A percentile compares a stretch with the other conserved stretches of the same genome.
These are phyloP conservation scores for Linderniella brevidens DNA, from an alignment of 257 asterid species.

Conservation along the genomic window DNA sequence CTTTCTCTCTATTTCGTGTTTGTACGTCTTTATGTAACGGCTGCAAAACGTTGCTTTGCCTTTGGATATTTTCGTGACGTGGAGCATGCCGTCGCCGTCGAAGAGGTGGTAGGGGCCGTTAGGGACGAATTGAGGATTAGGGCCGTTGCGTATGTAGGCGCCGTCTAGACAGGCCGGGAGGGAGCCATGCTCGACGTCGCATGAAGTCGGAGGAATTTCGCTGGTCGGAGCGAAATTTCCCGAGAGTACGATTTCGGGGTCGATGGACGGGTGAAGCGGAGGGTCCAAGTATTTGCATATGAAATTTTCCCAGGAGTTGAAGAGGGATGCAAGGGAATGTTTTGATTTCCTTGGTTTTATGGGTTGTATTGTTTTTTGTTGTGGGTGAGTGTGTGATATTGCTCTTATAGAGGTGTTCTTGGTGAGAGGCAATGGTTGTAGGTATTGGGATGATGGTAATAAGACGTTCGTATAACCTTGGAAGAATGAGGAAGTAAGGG, in stretches of 20 bases:
- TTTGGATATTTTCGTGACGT: slow-evolving; percentile 20
- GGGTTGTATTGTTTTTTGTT: too few species aligned
- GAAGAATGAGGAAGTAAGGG: too few species aligned
- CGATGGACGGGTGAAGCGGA: slow-evolving; percentile 14
- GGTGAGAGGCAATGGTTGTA: too few species aligned
- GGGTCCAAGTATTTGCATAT: slow-evolving; percentile 12
- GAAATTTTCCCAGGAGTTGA: background rate
- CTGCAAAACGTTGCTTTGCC: slow-evolving; percentile 34
- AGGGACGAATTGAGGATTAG: slow-evolving; percentile 41
- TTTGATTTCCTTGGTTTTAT: too few species aligned
- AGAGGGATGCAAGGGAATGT: too few species aligned
- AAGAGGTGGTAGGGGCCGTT: slow-evolving; percentile 34
- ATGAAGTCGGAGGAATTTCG: slow-evolving; percentile 32
- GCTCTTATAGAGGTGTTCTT: too few species aligned
- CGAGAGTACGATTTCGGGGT: slow-evolving; percentile 22
- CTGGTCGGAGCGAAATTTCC: slow-evolving; percentile 21
- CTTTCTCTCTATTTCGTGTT: slow-evolving; percentile 17
- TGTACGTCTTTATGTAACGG: slow-evolving; percentile 31
- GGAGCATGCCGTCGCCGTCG: slow-evolving; percentile 64
- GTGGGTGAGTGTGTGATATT: too few species aligned
- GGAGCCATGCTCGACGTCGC: slow-evolving; percentile 26
- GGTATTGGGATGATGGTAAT: too few species aligned
- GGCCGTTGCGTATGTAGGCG: slow-evolving; percentile 37
- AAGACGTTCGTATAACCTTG: too few species aligned
- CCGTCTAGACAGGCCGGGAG: slow-evolving; percentile 33